These are phyloP conservation scores for Pseudogymnoascus sp. DNA, from an alignment of 2,329 filamentous ascomycete species.

Conservation along the genomic window DNA sequence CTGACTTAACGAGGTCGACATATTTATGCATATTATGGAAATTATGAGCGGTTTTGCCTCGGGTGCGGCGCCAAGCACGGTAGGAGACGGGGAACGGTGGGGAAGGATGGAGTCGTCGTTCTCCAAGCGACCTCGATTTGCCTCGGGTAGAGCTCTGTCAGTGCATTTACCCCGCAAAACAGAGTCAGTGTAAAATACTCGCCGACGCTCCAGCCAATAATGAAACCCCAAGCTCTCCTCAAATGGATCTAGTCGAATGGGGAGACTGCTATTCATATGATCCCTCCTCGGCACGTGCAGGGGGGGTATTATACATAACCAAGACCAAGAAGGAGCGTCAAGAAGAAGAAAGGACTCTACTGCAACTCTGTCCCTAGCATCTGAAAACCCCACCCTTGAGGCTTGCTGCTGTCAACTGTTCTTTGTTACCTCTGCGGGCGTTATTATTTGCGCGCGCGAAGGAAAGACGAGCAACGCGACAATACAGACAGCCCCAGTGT, in stretches of 20 bases:
- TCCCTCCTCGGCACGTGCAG: constrained; percentile 6
- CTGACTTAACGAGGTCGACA: background rate
- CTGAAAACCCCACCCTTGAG: background rate
- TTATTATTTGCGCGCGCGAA: background rate
- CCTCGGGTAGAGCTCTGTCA: background rate
- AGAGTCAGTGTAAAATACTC: background rate
- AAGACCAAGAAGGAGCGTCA: background rate
- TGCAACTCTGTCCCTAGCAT: background rate
- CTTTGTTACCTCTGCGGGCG: background rate
- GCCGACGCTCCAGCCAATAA: background rate
- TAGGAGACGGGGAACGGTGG: background rate
- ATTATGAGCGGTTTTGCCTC: background rate
- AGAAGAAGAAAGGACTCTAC: background rate
- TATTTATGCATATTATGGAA: background rate
- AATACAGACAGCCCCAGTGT: background rate
- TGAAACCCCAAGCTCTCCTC: background rate
- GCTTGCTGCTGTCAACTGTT: background rate
- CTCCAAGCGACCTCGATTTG: background rate
- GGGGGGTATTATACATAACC: background rate
- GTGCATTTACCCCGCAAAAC: constrained; percentile 1
- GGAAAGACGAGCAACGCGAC: background rate
- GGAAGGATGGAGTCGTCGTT: background rate
- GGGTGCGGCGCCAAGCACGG: background rate
- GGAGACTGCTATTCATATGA: background rate
- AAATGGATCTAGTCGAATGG: background rate